Evolutionary conservation across 306 rosid genomes (phyloP).

Genomic region (Cucurbita argyrosperma): DNA sequence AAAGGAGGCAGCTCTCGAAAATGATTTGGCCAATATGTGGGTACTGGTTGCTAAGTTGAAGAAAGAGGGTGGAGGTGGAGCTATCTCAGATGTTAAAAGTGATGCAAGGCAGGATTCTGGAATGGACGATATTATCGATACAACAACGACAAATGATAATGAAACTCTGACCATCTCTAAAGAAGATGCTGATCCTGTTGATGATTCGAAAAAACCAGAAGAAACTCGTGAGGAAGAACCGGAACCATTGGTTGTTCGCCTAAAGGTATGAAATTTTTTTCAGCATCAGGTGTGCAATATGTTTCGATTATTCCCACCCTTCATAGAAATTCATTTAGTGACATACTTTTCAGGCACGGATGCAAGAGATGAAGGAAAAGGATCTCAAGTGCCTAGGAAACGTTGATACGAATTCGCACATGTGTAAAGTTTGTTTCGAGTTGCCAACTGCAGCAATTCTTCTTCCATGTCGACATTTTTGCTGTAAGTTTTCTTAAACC

Average conservation of each 20-base stretch:
- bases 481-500: conserved; percentile 44
- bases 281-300: background rate
- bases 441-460: conserved; percentile 94
- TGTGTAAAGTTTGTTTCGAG: conserved; percentile 93
- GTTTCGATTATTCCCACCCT: background rate
- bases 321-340: background rate
- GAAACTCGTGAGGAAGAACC: conserved; percentile 61
- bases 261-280: conserved; percentile 38
- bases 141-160: conserved; percentile 21
- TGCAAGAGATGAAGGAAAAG: conserved; percentile 94
- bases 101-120: conserved; percentile 37
- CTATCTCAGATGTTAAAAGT: conserved; percentile 38
- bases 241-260: conserved; percentile 86
- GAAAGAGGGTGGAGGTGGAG: conserved; percentile 72
- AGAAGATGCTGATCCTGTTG: conserved; percentile 46
- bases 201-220: conserved; percentile 33
- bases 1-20: conserved; percentile 90
- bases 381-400: conserved; percentile 63
- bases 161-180: conserved; percentile 19
- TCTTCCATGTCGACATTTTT: conserved; percentile 95
- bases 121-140: conserved; percentile 23
- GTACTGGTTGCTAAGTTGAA: conserved; percentile 95
- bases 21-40: conserved; percentile 99
- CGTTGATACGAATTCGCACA: conserved; percentile 81
- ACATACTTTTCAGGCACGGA: conserved; percentile 49